Conservation (phyloP, 768 basidiomycete genomes). For the Auricularia sp. region DNA sequence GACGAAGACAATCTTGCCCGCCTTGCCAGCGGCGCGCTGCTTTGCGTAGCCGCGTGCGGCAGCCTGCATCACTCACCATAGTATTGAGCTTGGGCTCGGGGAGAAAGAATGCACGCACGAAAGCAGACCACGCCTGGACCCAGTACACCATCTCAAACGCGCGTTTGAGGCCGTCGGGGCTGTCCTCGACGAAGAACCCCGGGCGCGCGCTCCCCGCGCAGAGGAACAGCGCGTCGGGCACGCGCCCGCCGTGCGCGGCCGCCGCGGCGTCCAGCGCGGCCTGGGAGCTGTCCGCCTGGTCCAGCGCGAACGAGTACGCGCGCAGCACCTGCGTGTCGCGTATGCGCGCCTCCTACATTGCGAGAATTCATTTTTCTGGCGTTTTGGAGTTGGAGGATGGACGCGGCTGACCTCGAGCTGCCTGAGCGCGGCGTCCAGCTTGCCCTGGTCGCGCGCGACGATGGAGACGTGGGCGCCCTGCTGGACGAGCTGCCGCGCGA, state of each 20-base stretch:
- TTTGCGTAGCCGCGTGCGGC: conserved; percentile 57
- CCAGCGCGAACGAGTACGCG: conserved; percentile 57
- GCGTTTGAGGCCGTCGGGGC: conserved; percentile 44
- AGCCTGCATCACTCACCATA: conserved; percentile 32
- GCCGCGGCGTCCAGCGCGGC: conserved; percentile 57
- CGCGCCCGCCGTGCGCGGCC: conserved; percentile 39
- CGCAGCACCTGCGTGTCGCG: conserved; percentile 44
- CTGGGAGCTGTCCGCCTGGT: conserved; percentile 39
- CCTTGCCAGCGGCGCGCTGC: conserved; percentile 49
- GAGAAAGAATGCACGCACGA: conserved; percentile 30
- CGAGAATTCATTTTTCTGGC: neutral
- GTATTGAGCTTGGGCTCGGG: neutral
- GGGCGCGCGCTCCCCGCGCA: conserved; percentile 72
- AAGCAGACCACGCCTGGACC: conserved; percentile 42
- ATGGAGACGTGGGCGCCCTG: conserved; percentile 34
- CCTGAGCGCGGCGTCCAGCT: conserved; percentile 22
- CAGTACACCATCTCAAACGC: conserved; percentile 52
- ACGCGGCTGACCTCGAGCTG: conserved; percentile 23
- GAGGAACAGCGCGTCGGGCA: conserved; percentile 68
- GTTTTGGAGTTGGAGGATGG: neutral
- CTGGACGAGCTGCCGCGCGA: conserved; percentile 27
- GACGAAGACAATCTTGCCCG: conserved; percentile 67
- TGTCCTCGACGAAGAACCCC: conserved; percentile 64
- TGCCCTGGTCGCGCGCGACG: conserved; percentile 28
- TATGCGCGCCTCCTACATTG: neutral